Evolutionary conservation across 495 filamentous ascomycete genomes (phyloP).

Genomic region (Lasiosphaeria ovina): DNA sequence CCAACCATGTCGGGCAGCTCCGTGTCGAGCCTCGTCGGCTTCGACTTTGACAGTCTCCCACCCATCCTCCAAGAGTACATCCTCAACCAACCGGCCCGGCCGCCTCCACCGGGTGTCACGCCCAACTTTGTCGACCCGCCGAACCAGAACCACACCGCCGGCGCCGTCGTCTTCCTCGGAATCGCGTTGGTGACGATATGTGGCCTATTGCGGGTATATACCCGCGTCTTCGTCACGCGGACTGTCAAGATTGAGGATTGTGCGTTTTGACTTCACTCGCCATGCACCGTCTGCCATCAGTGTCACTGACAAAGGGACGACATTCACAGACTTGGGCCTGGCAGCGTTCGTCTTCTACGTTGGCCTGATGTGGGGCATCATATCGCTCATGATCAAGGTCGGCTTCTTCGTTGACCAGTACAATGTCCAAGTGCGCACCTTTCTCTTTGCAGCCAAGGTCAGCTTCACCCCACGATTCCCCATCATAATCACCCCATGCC

Average conservation of each 20-base stretch:
- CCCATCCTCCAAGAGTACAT: background rate
- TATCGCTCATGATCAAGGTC: slow-evolving; percentile 15
- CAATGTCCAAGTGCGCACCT: slow-evolving; percentile 19
- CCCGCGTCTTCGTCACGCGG: background rate
- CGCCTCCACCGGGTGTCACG: slow-evolving; percentile 21
- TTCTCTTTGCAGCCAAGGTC: background rate
- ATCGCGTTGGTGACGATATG: slow-evolving; percentile 5
- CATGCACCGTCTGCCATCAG: background rate
- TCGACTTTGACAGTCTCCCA: background rate
- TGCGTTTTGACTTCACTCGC: background rate
- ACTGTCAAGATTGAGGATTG: slow-evolving; percentile 7
- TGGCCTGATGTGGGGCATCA: slow-evolving; percentile 20
- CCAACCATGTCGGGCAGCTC: background rate
- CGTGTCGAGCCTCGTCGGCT: too few species aligned
- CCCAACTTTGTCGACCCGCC: slow-evolving; percentile 29
- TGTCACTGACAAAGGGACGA: background rate
- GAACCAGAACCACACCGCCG: slow-evolving; percentile 25
- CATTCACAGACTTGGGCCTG: slow-evolving; percentile 8
- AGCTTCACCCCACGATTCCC: background rate
- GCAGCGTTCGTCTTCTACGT: slow-evolving; percentile 21
- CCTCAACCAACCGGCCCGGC: slow-evolving; percentile 19
- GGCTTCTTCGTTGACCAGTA: slow-evolving; percentile 35
- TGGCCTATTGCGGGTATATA: slow-evolving; percentile 2
- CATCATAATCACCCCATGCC: background rate
- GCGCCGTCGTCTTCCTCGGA: slow-evolving; percentile 18